Evolutionary conservation across 1,284 basidiomycete species (phyloP), one percentile per base, ranked within the genome.

Genomic region (Microbotryum silenes-acaulis): DNA sequence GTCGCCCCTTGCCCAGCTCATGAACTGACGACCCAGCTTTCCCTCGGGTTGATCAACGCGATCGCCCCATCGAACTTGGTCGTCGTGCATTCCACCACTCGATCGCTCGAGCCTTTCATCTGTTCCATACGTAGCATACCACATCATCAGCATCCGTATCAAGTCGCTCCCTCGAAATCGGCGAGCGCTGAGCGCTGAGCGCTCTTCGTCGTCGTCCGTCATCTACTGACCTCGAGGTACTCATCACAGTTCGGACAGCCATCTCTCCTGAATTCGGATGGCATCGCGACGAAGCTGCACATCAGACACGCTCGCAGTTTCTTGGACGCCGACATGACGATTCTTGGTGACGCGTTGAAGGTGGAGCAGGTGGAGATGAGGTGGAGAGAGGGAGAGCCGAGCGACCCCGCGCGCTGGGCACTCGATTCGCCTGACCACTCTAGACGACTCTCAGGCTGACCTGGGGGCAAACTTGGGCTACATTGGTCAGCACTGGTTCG

Each of bases 191-290:
- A 16, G 37, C 37, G 9, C 37, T 6, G 16, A 42, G 37, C 37
- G 31, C 37, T 18, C 3, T 18, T 54, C 50, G 14, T 27, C 31
- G 9, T 21, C 48, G 46, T 51, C 50, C 23, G 23, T 23, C 23
- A 23, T 23, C 2, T 23, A 74, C 80, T 51, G 61, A 92, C 94
- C 79, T 93, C 87, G 75, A 97, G 83, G 69, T 94, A 81, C 71
- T 94, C 89, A 72, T 98, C 94, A 76, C 94, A 98, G 74, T 98
- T 98, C 46, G 94, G 94, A 74, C 94, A 98, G 4, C 94, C 94
- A 51, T 81, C 79, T 67, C 83, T 84, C 57, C 86, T 79, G 74
- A 97, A 98, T 70, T 97, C 94, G 59, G 81, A 79, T 0, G 89
- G 48, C 96, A 84, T 67, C 93, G 84, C 12, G 90, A 96, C 59